Evolutionary conservation across 2,329 filamentous ascomycete species (phyloP).

Genomic region (Chaetomium olivaceum): DNA sequence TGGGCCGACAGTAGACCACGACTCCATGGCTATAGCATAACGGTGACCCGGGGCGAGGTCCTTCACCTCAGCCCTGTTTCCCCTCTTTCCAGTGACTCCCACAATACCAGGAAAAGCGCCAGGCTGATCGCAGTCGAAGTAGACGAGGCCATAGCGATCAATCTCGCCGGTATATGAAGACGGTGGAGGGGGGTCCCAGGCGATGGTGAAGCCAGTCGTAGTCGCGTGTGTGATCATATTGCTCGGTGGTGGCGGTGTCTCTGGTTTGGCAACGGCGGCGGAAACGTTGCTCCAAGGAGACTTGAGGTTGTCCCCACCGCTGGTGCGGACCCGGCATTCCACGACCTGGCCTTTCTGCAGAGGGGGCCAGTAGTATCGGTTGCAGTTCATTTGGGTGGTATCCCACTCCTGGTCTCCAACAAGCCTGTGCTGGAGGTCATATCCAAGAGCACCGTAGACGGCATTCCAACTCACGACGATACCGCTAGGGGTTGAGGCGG

Average conservation of each 20-base stretch:
- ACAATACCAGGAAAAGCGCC: slow-evolving; percentile 13
- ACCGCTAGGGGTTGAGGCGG: slow-evolving; percentile 18
- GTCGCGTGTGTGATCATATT: slow-evolving; percentile 24
- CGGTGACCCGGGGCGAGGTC: slow-evolving; percentile 23
- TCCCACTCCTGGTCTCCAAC: neutral
- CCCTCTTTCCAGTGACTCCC: slow-evolving; percentile 10
- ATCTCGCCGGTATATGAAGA: slow-evolving; percentile 12
- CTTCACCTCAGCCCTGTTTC: neutral
- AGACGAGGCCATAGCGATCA: slow-evolving; percentile 26
- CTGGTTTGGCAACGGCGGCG: slow-evolving; percentile 22
- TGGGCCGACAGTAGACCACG: slow-evolving; percentile 26
- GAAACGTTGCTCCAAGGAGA: slow-evolving; percentile 23
- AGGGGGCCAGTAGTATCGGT: slow-evolving; percentile 18
- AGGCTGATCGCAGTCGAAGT: slow-evolving; percentile 17
- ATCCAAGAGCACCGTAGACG: slow-evolving; percentile 34
- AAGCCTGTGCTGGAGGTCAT: slow-evolving; percentile 23
- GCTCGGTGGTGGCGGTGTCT: slow-evolving; percentile 23
- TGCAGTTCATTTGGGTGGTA: neutral
- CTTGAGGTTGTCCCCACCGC: slow-evolving; percentile 22
- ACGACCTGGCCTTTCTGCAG: slow-evolving; percentile 15
- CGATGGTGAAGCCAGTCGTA: slow-evolving; percentile 13
- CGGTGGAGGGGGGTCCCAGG: slow-evolving; percentile 19
- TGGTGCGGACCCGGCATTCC: slow-evolving; percentile 26
- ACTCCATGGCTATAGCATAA: slow-evolving; percentile 22
- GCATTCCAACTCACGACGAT: slow-evolving; percentile 31